These are phyloP conservation scores for Gaultheria prostrata DNA, from an alignment of 148 eudicot genomes.

Conservation along the genomic window DNA sequence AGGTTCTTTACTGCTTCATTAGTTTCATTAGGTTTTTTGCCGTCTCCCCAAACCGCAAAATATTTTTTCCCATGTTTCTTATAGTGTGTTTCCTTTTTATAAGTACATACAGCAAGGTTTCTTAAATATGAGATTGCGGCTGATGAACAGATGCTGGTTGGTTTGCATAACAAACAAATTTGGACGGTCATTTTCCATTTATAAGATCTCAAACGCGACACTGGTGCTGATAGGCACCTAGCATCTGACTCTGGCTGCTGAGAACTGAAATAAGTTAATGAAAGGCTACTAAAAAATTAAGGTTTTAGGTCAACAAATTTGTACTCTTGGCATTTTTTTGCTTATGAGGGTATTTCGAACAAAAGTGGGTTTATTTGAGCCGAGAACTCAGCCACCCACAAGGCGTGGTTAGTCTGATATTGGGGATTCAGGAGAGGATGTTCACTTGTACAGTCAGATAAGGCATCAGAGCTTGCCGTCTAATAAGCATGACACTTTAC, in stretches of 20 bases:
- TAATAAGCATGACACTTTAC: neutral
- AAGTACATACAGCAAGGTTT: neutral
- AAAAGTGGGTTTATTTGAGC: neutral
- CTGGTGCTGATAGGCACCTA: neutral
- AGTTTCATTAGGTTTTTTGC: constrained; percentile 2
- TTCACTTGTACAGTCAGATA: neutral
- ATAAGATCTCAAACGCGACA: neutral
- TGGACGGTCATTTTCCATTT: neutral
- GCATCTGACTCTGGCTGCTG: neutral
- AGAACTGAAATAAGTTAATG: neutral
- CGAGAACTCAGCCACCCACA: neutral
- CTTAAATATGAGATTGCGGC: neutral
- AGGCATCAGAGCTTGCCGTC: neutral
- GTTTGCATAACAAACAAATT: neutral
- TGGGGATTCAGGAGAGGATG: constrained; percentile 7
- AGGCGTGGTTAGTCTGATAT: neutral
- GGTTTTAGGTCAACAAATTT: neutral
- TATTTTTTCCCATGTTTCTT: neutral
- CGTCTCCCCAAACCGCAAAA: neutral
- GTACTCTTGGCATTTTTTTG: neutral
- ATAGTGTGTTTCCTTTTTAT: constrained; percentile 1
- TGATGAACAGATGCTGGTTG: neutral
- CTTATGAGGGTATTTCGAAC: neutral
- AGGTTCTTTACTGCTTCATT: constrained; percentile 43
- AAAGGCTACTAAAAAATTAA: neutral